Conservation (phyloP, 257 asterid genomes). For the Solanum arcanum region DNA sequence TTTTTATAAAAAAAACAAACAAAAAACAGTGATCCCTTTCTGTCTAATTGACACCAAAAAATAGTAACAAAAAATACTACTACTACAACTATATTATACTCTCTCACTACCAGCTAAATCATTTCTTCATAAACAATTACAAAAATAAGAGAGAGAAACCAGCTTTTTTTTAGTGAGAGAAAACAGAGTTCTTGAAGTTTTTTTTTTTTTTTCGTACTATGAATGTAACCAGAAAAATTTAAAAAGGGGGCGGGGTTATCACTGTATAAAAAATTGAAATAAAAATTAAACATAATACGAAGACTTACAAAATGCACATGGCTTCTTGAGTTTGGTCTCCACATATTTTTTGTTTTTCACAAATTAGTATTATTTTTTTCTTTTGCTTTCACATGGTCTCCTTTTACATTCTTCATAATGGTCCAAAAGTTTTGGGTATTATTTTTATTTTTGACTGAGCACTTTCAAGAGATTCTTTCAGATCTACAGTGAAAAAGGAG, state of each 20-base stretch:
- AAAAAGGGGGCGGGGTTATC: neutral
- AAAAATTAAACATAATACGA: neutral
- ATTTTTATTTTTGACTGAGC: slow-evolving; percentile 31
- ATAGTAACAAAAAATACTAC: neutral
- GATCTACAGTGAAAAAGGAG: slow-evolving; percentile 28
- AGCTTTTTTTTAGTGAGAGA: neutral
- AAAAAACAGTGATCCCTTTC: neutral
- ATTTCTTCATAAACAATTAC: neutral
- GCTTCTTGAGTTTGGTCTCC: slow-evolving; percentile 19
- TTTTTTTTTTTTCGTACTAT: neutral
- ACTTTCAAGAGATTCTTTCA: slow-evolving; percentile 36
- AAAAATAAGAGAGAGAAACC: neutral
- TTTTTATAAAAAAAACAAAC: neutral
- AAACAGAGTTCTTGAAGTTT: neutral
- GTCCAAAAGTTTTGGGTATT: slow-evolving; percentile 28
- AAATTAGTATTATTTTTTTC: neutral
- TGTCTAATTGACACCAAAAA: neutral
- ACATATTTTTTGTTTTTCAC: neutral
- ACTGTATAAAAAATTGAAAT: neutral
- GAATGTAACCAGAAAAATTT: slow-evolving; percentile 4
- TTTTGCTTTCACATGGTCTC: slow-evolving; percentile 38
- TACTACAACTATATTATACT: neutral
- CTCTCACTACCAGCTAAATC: neutral
- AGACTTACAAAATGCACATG: slow-evolving; percentile 29
- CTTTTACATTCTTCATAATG: slow-evolving; percentile 30